Evolutionary conservation across 306 rosid species (phyloP), one percentile per base, ranked within the genome.

Genomic region (Prunus armeniaca): DNA sequence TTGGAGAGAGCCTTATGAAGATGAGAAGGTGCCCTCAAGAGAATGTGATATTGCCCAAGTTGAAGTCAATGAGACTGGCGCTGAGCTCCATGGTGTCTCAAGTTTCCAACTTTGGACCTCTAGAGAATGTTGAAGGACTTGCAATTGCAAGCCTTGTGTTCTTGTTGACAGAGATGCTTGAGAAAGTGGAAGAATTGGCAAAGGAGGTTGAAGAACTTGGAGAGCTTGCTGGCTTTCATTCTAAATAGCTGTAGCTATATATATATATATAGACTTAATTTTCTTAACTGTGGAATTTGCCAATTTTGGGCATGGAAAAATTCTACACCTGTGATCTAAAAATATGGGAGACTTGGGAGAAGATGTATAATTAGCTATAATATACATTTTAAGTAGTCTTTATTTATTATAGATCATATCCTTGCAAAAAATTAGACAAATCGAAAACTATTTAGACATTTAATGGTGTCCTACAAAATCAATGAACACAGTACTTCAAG

Each of bases 141-240:
- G 84, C 91, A 7, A 79, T 87, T 38, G 89, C 90, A 2, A 87
- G 79, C 83, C 79, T 87, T 7, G 81, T 87, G 46, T 88, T 89
- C 67, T 74, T 87, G 69, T 49, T 90, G 12, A 84, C 56, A 72
- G 82, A 90, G 77, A 83, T 87, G 74, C 75, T 87, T 70, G 91
- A 86, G 9, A 95, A 89, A 70, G 87, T 88, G 1, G 92, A 88
- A 73, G 85, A 84, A 24, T 47, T 90, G 85, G 85, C 87, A 3
- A 88, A 86, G 76, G 79, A 84, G 71, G 88, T 89, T 22, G 89
- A 88, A 52, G 87, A 92, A 63, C 93, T 95, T 45, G 92, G 82
- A 65, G 74, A 88, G 15, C 28, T 73, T 1, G 97, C 89, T 64
- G 73, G 66, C n/a, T 95, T 95, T 79, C 76, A 41, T 41, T 38